These are phyloP conservation scores for Phlebiopsis flavidoalba DNA, from an alignment of 768 basidiomycete species.

Conservation along the genomic window DNA sequence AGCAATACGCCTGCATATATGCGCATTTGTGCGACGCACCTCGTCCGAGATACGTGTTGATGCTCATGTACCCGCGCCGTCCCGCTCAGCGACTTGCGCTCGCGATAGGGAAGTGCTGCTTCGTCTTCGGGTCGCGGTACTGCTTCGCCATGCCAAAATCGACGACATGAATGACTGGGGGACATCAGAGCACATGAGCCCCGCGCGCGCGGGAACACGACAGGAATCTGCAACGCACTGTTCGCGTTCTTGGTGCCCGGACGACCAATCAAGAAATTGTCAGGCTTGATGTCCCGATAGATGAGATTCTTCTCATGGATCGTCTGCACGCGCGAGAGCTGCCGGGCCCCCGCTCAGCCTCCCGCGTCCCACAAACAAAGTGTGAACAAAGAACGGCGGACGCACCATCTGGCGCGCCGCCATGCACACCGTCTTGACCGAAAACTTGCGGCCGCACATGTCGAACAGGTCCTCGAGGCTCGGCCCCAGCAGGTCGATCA, in stretches of 20 bases:
- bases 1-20: neutral
- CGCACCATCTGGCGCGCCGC: constrained; percentile 94
- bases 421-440: constrained; percentile 98
- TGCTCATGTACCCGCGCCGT: constrained; percentile 99
- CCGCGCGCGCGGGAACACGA: neutral
- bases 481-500: constrained; percentile 96
- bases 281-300: constrained; percentile 99
- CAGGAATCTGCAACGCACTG: constrained; percentile 36
- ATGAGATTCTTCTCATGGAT: constrained; percentile 99
- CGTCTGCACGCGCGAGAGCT: constrained; percentile 94
- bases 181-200: no score
- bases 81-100: constrained; percentile 94
- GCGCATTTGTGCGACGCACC: constrained; percentile 42
- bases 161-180: constrained; percentile 89
- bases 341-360: constrained; percentile 1
- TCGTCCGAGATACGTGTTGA: constrained; percentile 97
- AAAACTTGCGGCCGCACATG: constrained; percentile 98
- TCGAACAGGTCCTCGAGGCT: constrained; percentile 98
- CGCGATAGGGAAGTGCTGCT: constrained; percentile 98
- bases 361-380: neutral
- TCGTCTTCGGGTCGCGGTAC: constrained; percentile 98
- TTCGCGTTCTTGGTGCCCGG: constrained; percentile 89
- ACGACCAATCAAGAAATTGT: constrained; percentile 97
- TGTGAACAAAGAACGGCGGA: neutral
- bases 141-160: constrained; percentile 99